Evolutionary conservation across 345 rosid species (phyloP).

Genomic region (Clarkia xantiana): DNA sequence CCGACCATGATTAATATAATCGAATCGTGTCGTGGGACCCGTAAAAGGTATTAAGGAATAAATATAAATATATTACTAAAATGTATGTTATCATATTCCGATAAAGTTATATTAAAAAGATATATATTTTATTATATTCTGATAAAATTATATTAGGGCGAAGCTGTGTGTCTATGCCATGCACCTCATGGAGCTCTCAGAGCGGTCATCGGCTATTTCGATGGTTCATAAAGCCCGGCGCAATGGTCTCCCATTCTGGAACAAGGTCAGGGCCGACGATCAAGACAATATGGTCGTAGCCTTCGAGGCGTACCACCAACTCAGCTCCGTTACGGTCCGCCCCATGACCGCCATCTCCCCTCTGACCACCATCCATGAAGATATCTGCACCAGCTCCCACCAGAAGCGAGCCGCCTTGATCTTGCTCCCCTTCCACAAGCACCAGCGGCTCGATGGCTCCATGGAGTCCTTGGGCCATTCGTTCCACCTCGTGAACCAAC

Average conservation of each 20-base stretch:
- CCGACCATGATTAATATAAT: constrained; percentile 54
- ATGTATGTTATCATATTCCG: too few species aligned
- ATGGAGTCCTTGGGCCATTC: constrained; percentile 9
- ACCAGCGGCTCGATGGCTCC: constrained; percentile 16
- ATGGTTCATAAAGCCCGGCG: constrained; percentile 66
- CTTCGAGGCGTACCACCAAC: constrained; percentile 58
- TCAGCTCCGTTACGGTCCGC: constrained; percentile 45
- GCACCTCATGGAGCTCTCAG: constrained; percentile 72
- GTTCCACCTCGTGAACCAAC: constrained; percentile 15
- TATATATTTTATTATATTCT: too few species aligned
- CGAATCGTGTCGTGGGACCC: constrained; percentile 53
- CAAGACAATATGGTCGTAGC: constrained; percentile 47
- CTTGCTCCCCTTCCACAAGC: constrained; percentile 30
- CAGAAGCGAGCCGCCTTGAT: constrained; percentile 18
- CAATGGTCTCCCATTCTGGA: constrained; percentile 64
- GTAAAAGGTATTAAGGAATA: too few species aligned
- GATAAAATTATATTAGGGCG: too few species aligned
- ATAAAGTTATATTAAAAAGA: too few species aligned
- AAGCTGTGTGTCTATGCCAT: constrained; percentile 50
- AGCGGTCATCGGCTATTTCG: constrained; percentile 55
- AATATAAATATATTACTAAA: too few species aligned
- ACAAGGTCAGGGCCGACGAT: constrained; percentile 23
- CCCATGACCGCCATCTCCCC: constrained; percentile 55
- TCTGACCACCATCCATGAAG: constrained; percentile 17
- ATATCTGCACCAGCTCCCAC: constrained; percentile 20